Percentiles rank a stretch among this genome's conserved stretches.
Evolutionary conservation across 1,284 basidiomycete genomes (phyloP).

Genomic region (Boletus holoroseus): DNA sequence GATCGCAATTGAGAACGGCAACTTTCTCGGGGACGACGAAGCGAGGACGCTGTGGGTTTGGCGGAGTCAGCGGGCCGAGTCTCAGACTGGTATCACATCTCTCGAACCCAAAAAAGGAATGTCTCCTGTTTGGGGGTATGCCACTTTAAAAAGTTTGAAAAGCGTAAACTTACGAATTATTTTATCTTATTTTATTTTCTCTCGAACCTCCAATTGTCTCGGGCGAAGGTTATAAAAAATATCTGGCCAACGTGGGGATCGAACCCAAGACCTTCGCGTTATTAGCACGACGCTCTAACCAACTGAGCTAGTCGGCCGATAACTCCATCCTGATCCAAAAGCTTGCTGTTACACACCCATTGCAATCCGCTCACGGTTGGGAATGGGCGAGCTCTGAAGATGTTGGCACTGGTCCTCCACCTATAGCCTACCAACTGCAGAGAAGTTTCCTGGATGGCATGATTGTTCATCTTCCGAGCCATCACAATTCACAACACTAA

Average conservation of each 20-base stretch:
- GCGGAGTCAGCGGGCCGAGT: constrained; percentile 19
- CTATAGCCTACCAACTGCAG: too few relatives aligned
- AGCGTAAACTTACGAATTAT: too few relatives aligned
- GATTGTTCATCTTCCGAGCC: background rate
- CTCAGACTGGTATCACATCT: constrained; percentile 20
- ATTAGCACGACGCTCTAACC: constrained; percentile 32
- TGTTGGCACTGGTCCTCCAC: too few relatives aligned
- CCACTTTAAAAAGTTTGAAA: too few relatives aligned
- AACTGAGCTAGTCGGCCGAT: constrained; percentile 26
- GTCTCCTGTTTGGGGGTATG: background rate
- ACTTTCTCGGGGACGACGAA: constrained; percentile 1
- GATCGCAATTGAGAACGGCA: constrained; percentile 10
- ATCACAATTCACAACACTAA: background rate
- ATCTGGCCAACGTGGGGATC: constrained; percentile 33
- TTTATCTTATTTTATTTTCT: too few relatives aligned
- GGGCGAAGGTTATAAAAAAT: background rate
- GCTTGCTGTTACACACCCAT: background rate
- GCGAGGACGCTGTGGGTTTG: background rate
- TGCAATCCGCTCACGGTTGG: too few relatives aligned
- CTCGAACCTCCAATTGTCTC: too few relatives aligned
- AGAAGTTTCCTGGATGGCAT: background rate
- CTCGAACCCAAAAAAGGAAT: constrained; percentile 17
- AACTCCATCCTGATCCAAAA: too few relatives aligned
- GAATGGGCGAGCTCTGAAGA: too few relatives aligned
- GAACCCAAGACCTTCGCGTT: constrained; percentile 34